Conservation (phyloP, 1,284 basidiomycete genomes). For the Vanrija sp. region DNA sequence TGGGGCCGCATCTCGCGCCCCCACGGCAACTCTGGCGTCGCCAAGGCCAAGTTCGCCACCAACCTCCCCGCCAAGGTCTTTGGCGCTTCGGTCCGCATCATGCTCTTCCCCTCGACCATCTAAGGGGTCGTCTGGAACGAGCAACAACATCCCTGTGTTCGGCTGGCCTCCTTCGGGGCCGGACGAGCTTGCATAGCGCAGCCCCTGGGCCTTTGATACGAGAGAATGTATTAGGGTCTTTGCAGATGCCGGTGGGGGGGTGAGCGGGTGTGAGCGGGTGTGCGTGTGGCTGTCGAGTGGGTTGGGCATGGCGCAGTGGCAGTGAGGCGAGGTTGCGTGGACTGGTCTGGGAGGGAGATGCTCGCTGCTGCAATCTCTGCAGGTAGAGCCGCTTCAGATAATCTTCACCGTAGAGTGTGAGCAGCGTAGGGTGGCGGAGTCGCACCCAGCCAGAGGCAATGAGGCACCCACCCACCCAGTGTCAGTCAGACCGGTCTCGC, state of each 20-base stretch:
- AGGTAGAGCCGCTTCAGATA: no score
- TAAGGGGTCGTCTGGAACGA: constrained; percentile 26
- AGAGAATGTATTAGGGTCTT: constrained; percentile 25
- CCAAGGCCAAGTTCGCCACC: constrained; percentile 93
- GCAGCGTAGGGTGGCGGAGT: no score
- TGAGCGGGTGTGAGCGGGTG: no score
- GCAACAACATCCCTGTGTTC: not conserved
- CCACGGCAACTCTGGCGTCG: constrained; percentile 92
- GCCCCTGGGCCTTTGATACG: constrained; percentile 21
- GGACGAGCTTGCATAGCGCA: constrained; percentile 19
- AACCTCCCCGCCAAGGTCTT: constrained; percentile 97
- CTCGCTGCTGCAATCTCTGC: no score
- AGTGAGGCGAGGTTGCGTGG: no score
- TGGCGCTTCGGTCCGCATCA: constrained; percentile 86
- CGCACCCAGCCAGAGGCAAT: no score
- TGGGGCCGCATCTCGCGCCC: constrained; percentile 93
- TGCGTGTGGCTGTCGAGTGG: no score
- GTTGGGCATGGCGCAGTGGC: no score
- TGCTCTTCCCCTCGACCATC: constrained; percentile 52
- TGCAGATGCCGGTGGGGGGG: constrained; percentile 5
- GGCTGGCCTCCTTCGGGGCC: not conserved
- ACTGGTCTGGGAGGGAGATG: no score
- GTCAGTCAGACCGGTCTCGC: no score
- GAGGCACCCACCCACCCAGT: no score
- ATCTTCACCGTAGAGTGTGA: no score